Evolutionary conservation across 2,329 filamentous ascomycete genomes (phyloP).

Genomic region (Trichoderma koningiopsis): DNA sequence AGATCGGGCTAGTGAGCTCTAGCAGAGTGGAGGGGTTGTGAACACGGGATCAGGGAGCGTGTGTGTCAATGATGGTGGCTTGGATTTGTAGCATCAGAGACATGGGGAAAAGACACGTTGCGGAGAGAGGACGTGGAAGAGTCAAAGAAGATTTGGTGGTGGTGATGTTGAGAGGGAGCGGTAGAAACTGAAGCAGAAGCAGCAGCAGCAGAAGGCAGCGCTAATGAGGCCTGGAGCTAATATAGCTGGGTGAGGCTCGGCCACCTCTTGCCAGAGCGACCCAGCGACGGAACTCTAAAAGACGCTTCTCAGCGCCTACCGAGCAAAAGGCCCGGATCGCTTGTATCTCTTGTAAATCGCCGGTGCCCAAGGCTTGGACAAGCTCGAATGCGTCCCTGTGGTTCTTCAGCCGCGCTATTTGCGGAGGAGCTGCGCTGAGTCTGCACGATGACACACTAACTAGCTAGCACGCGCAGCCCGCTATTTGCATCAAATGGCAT

Average conservation of each 20-base stretch:
- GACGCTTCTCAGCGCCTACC: background rate
- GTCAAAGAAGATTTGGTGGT: background rate
- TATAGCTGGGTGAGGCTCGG: background rate
- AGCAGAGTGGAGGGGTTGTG: conserved; percentile 25
- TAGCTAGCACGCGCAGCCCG: background rate
- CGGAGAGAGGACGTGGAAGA: background rate
- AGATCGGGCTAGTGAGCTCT: conserved; percentile 25
- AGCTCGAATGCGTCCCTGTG: background rate
- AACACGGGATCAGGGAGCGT: conserved; percentile 24
- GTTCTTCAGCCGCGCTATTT: background rate
- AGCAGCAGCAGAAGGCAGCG: background rate
- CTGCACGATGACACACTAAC: conserved; percentile 1
- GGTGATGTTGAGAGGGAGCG: background rate
- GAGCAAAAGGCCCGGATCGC: background rate
- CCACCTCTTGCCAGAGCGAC: conserved; percentile 4
- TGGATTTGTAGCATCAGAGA: background rate
- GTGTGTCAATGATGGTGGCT: conserved; percentile 17
- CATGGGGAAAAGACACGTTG: conserved; percentile 1
- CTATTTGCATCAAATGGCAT: conserved; percentile 9
- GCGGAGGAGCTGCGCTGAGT: background rate
- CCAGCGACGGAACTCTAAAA: conserved; percentile 1
- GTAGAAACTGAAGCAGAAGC: background rate
- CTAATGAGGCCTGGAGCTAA: background rate
- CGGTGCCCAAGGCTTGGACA: background rate
- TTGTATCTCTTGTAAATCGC: background rate